phyloP scores from a whole-genome alignment of 192 early-diverging fungal genomes.

The Cladochytrium replicatum region DNA sequence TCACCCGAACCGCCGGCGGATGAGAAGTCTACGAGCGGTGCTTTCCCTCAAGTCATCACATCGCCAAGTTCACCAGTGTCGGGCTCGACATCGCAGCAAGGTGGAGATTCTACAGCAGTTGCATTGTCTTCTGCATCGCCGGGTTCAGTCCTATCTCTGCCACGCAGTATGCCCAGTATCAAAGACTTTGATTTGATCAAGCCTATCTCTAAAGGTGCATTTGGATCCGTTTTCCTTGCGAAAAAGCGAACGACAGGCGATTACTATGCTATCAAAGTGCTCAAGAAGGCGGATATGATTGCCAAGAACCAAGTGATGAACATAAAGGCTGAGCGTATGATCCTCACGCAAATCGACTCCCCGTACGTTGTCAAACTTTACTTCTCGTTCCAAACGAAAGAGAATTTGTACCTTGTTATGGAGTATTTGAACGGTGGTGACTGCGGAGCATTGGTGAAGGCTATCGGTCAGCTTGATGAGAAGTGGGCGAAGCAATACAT shows the following conservation, averaged over 20 bases:
- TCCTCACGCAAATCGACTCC: constrained; percentile 76
- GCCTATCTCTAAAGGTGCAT: constrained; percentile 83
- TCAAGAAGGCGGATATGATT: constrained; percentile 81
- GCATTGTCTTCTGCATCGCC: no score
- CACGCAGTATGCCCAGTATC: constrained; percentile 58
- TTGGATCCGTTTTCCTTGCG: constrained; percentile 76
- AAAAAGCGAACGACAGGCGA: constrained; percentile 77
- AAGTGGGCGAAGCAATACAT: constrained; percentile 81
- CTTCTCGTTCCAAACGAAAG: constrained; percentile 74
- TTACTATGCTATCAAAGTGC: constrained; percentile 80
- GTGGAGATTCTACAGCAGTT: no score
- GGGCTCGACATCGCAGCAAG: no score
- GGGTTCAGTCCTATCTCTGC: constrained; percentile 9
- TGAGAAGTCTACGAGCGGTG: no score
- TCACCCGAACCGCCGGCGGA: no score
- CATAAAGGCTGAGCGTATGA: constrained; percentile 81
- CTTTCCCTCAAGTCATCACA: no score
- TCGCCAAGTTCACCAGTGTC: no score
- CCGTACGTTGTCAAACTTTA: constrained; percentile 78
- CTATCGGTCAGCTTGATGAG: constrained; percentile 57
- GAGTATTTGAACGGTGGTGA: constrained; percentile 86
- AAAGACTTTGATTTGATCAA: constrained; percentile 88
- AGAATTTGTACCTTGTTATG: constrained; percentile 78
- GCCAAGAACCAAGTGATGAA: constrained; percentile 88
- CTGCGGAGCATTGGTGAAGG: constrained; percentile 75